Evolutionary conservation across 345 rosid genomes (phyloP), one percentile per base, ranked within the genome.

Genomic region (Gossypium turneri): DNA sequence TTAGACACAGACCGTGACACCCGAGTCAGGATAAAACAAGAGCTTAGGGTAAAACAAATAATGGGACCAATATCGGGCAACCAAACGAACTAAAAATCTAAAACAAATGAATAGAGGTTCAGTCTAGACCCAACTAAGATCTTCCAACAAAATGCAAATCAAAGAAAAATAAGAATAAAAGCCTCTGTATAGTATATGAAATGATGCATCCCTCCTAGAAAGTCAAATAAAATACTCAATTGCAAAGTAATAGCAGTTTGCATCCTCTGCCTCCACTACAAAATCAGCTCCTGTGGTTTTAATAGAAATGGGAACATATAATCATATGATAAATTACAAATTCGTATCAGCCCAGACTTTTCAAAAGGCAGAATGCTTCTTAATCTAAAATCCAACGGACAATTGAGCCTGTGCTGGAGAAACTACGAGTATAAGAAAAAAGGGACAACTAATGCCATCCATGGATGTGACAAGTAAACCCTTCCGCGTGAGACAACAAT

Each of bases 101-200:
- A 4, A 62, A 63, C 22, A 62, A 34, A 34, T 16, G 15, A 59
- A 12, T 9, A 34, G 47, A 62, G 6, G 47, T 4, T 29, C 22
- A 27, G 41, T 62, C 67, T 34, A 62, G 47, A 11, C 48, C 24
- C 12, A 6, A 65, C 10, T 1, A n/a, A 19, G 19, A 44, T 44
- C 70, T 65, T 65, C 27, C 52, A n/a, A 44, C 10, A 43, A 4
- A 65, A 65, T 43, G 70, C 50, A 65, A n/a, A 65, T n/a, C 34
- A 62, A 7, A 8, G 41, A 17, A 16, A 63, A 63, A 13, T 29
- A 72, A 19, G 1, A 38, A 15, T 16, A 63, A 19, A 56, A 19
- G 9, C 10, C 12, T 16, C 73, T 19, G 24, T 22, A 38, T 67
- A 22, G 17, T 29, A 73, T 11, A 47, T 8, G 22, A 29, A 65